Evolutionary conservation across 331 rosid genomes (phyloP).

Genomic region (Prunus yedoensis): DNA sequence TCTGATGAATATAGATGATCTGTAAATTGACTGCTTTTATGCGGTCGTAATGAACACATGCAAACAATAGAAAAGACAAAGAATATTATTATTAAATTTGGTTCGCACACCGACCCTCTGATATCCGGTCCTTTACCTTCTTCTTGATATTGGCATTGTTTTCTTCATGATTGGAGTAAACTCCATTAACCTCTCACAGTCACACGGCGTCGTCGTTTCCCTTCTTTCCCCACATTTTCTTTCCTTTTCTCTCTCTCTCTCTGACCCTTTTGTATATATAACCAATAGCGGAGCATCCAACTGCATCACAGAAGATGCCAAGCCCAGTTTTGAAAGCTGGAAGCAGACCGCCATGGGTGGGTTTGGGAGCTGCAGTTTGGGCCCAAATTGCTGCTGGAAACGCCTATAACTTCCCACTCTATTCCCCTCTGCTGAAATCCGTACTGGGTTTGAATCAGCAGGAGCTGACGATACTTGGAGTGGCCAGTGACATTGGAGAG

Average conservation of each 20-base stretch:
- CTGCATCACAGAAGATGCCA: constrained; percentile 31
- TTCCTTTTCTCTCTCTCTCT: not conserved
- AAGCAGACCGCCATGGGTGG: constrained; percentile 91
- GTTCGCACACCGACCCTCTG: not conserved
- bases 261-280: too few relatives aligned
- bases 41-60: too few relatives aligned
- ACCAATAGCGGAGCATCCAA: not conserved
- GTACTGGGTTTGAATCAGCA: constrained; percentile 67
- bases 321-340: constrained; percentile 60
- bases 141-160: not conserved
- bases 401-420: constrained; percentile 67
- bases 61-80: too few relatives aligned
- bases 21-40: too few relatives aligned
- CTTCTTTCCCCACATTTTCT: not conserved
- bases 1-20: too few relatives aligned
- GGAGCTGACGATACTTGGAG: constrained; percentile 72
- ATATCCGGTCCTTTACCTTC: not conserved
- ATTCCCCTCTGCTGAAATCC: constrained; percentile 64
- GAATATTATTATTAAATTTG: too few relatives aligned
- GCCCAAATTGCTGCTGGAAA: constrained; percentile 58
- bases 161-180: not conserved
- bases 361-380: constrained; percentile 87
- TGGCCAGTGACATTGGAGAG: constrained; percentile 82
- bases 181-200: not conserved
- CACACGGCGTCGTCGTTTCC: not conserved